Evolutionary conservation across 345 rosid species (phyloP), one percentile per base, ranked within the genome.

Genomic region (Lumnitzera racemosa): DNA sequence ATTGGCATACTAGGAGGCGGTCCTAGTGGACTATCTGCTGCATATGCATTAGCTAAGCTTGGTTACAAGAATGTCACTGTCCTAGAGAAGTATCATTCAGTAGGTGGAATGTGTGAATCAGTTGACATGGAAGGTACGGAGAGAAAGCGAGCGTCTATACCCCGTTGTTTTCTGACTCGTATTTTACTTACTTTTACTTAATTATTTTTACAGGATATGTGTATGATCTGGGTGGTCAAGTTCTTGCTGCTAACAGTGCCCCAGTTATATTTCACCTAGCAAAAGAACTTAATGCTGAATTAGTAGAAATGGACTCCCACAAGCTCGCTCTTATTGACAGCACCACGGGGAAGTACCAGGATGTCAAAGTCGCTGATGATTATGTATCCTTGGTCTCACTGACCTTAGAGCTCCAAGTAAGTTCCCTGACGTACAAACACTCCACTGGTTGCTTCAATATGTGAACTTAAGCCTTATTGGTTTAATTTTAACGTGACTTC

Each of bases 151-250:
- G 12, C 24, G 43, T 51, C 41, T 24, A 6, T 63, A n/a, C 23
- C 3, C 15, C 15, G 3, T 62, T 13, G 3, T 62, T 49, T 11
- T 49, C 4, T 20, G 13, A 31, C 29, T 55, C 55, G 29, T 36
- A 14, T n/a, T 46, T 53, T 16, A 48, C 29, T 57, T 17, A 15
- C 51, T 46, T 58, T 13, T 15, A 36, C 50, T 15, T 58, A 36
- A 11, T 11, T 54, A 15, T 55, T 12, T 47, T 9, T 65, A 15
- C 76, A 84, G 91, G 91, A 55, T 82, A 69, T 61, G 71, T 74
- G 53, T 85, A 85, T 65, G 91, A 82, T 66, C 71, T 85, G 59
- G 88, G 91, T 15, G 91, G 91, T 56, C 91, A 85, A 74, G 91
- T 85, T 67, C 81, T 82, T 15, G 91, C 91, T 13, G 84, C 83